phyloP scores from a whole-genome alignment of 495 filamentous ascomycete genomes.

The Penicillium angulare region DNA sequence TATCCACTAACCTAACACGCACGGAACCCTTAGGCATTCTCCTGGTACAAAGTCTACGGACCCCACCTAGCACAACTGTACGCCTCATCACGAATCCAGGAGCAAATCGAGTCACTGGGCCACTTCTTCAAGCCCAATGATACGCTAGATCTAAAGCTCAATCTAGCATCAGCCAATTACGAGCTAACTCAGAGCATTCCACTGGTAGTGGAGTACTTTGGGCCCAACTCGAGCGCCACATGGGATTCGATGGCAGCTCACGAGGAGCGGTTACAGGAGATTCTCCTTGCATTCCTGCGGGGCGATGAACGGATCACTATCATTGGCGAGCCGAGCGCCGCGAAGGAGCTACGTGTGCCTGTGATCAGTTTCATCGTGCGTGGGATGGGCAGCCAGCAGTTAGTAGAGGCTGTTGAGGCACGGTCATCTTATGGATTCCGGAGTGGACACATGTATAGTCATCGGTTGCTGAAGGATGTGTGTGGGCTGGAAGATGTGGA shows the following conservation, averaged over 20 bases:
- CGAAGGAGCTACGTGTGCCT: conserved; percentile 51
- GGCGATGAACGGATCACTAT: conserved; percentile 48
- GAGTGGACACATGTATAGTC: conserved; percentile 68
- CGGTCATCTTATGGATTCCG: conserved; percentile 56
- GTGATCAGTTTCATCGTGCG: conserved; percentile 65
- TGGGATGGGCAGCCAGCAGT: conserved; percentile 51
- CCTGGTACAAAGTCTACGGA: conserved; percentile 60
- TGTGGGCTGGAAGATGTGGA: conserved; percentile 49
- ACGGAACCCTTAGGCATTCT: neutral
- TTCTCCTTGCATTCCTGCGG: conserved; percentile 56
- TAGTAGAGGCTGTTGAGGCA: conserved; percentile 63
- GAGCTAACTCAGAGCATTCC: conserved; percentile 63
- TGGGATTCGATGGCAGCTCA: conserved; percentile 56
- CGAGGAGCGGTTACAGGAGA: conserved; percentile 57
- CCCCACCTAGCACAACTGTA: conserved; percentile 71
- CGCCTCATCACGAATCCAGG: conserved; percentile 44
- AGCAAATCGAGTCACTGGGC: conserved; percentile 51
- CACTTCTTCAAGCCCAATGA: conserved; percentile 65
- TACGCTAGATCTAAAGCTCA: conserved; percentile 61
- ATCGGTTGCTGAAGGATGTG: conserved; percentile 58
- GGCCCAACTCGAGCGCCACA: conserved; percentile 24
- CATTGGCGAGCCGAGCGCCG: conserved; percentile 51
- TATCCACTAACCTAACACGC: neutral
- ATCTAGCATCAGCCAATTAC: conserved; percentile 63
- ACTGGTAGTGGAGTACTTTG: conserved; percentile 55